Percentiles rank a stretch among this genome's conserved stretches.
These are phyloP conservation scores for Apiospora aurea DNA, from an alignment of 2,329 filamentous ascomycete species.

Conservation along the genomic window DNA sequence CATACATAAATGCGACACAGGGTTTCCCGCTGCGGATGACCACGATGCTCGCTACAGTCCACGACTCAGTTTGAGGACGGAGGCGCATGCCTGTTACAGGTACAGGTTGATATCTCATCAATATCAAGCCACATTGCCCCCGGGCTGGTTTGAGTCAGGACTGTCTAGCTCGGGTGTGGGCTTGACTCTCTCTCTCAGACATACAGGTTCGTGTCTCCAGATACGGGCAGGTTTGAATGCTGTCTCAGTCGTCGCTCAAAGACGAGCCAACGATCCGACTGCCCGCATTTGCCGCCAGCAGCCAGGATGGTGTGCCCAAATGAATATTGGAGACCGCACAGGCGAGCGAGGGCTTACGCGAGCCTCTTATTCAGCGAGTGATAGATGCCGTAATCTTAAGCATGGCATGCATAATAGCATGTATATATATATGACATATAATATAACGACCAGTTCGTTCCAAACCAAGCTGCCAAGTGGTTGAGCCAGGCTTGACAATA, in stretches of 20 bases:
- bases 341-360: neutral
- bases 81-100: slow-evolving; percentile 17
- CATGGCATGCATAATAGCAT: neutral
- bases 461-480: slow-evolving; percentile 6
- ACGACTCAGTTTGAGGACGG: neutral
- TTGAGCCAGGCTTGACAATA: slow-evolving; percentile 8
- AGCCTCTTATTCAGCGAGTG: neutral
- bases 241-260: slow-evolving; percentile 12
- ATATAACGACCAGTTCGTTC: slow-evolving; percentile 13
- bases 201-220: neutral
- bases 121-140: slow-evolving; percentile 12
- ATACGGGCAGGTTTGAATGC: neutral
- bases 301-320: neutral
- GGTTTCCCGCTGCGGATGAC: neutral
- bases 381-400: slow-evolving; percentile 5
- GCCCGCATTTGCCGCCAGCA: slow-evolving; percentile 3
- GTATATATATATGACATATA: neutral
- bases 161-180: slow-evolving; percentile 3
- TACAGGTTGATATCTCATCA: neutral
- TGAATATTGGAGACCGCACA: neutral
- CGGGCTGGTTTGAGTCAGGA: slow-evolving; percentile 6
- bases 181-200: slow-evolving; percentile 17
- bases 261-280: slow-evolving; percentile 11
- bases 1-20: slow-evolving; percentile 10
- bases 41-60: slow-evolving; percentile 2